A percentile compares a stretch with the other conserved stretches of the same genome.
Conservation (phyloP, 106 monocot species). For the Iris macrosiphon region DNA sequence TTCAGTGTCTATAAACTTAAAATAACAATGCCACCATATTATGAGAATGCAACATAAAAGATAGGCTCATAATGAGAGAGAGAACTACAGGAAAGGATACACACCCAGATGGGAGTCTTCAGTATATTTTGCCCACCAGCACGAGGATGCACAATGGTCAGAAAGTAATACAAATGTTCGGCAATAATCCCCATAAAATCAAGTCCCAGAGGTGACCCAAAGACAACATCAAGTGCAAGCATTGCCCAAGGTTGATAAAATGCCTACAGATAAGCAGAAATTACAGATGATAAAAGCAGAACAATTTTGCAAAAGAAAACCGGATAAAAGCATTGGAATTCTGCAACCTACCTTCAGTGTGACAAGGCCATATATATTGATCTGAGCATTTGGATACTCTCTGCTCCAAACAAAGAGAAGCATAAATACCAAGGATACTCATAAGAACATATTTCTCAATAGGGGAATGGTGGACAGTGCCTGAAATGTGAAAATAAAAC, state of each 20-base stretch:
- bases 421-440: constrained; percentile 84
- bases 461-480: constrained; percentile 58
- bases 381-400: constrained; percentile 76
- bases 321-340: neutral
- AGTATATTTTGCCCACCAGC: constrained; percentile 62
- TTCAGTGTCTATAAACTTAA: no score
- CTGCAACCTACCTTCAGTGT: constrained; percentile 48
- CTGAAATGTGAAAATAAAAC: constrained; percentile 20
- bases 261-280: constrained; percentile 30
- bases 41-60: no score
- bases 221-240: constrained; percentile 81
- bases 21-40: no score
- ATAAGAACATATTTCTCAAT: constrained; percentile 35
- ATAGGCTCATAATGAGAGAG: no score
- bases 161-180: constrained; percentile 86
- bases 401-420: constrained; percentile 96
- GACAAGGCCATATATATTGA: constrained; percentile 89
- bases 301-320: neutral
- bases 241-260: constrained; percentile 97
- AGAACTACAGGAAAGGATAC: constrained; percentile 95
- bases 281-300: neutral
- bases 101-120: constrained; percentile 83
- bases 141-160: constrained; percentile 83
- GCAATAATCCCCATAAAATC: constrained; percentile 87
- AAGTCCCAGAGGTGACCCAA: constrained; percentile 65